phyloP scores from a whole-genome alignment of 352 stramenopile species.

The Phytophthora vignae region DNA sequence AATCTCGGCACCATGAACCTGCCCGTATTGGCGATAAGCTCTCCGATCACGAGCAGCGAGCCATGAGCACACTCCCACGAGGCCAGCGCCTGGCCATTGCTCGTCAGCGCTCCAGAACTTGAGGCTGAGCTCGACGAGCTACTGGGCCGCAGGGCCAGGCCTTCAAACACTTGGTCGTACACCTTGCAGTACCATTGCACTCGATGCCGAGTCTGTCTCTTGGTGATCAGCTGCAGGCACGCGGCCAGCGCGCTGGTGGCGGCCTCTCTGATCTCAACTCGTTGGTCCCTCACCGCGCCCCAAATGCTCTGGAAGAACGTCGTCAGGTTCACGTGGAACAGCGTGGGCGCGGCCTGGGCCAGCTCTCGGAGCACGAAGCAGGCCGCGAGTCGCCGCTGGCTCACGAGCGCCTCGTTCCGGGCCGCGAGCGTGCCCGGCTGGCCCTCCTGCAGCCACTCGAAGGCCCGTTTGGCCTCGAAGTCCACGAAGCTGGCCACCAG shows the following conservation, averaged over 20 bases:
- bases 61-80: conserved; percentile 93
- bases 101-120: conserved; percentile 15
- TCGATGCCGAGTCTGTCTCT: conserved; percentile 78
- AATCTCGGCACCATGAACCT: conserved; percentile 98
- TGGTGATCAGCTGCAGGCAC: conserved; percentile 89
- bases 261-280: conserved; percentile 85
- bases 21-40: conserved; percentile 95
- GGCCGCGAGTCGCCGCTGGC: conserved; percentile 75
- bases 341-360: conserved; percentile 84
- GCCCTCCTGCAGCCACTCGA: conserved; percentile 87
- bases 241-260: conserved; percentile 85
- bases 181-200: conserved; percentile 95
- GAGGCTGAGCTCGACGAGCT: conserved; percentile 20
- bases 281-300: conserved; percentile 77
- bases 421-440: conserved; percentile 20
- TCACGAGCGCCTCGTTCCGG: conserved; percentile 76
- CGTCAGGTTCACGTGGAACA: conserved; percentile 93
- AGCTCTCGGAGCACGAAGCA: conserved; percentile 91
- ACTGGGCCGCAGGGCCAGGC: conserved; percentile 40
- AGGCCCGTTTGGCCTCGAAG: conserved; percentile 92
- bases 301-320: conserved; percentile 95
- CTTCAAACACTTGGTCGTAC: conserved; percentile 92
- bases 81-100: conserved; percentile 29
- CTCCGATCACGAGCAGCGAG: conserved; percentile 95
- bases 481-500: conserved; percentile 92